Percentiles rank a stretch among this genome's conserved stretches.
Evolutionary conservation across 2,329 filamentous ascomycete species (phyloP).

Genomic region (Scytalidium lignicola): DNA sequence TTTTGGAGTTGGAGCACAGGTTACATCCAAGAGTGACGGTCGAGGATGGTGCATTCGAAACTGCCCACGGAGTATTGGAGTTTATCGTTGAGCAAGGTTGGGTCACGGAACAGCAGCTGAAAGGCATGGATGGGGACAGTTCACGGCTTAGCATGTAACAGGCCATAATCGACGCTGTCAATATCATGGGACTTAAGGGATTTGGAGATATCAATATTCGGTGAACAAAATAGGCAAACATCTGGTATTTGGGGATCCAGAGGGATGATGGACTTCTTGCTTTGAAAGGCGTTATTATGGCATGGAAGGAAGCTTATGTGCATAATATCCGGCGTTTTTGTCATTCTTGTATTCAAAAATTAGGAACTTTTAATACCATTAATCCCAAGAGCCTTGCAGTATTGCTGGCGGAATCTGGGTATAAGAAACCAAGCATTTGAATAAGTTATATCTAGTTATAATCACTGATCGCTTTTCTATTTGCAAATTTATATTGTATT

Average conservation of each 20-base stretch:
- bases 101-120: slow-evolving; percentile 8
- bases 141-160: neutral
- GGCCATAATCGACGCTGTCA: neutral
- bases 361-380: neutral
- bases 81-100: slow-evolving; percentile 16
- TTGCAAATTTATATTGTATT: too few relatives aligned
- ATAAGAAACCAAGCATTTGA: too few relatives aligned
- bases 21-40: slow-evolving; percentile 34
- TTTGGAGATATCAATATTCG: neutral
- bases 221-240: neutral
- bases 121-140: neutral
- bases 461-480: too few relatives aligned
- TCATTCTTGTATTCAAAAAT: neutral
- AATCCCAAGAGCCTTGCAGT: too few relatives aligned
- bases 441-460: too few relatives aligned
- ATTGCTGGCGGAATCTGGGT: too few relatives aligned
- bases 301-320: neutral
- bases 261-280: neutral
- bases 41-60: slow-evolving; percentile 15
- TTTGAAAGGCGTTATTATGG: neutral
- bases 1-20: slow-evolving; percentile 48
- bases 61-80: slow-evolving; percentile 15
- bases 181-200: neutral
- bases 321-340: neutral
- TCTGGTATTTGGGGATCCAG: neutral